Conservation (phyloP, 805 yeast species). For the Candida berthetii region DNA sequence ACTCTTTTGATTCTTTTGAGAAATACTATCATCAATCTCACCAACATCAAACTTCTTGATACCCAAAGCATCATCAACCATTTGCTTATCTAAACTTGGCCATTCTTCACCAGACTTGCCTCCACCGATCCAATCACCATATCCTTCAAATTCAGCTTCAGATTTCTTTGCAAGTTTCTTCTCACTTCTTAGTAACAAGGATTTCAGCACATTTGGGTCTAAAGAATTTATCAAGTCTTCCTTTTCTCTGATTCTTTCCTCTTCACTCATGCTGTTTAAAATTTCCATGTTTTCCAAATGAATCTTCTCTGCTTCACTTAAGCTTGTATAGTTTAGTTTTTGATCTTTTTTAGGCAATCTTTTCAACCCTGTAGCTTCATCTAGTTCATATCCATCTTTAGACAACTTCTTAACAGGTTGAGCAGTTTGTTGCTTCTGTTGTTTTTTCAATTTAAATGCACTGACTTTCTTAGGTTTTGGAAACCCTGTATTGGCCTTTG, state of each 20-base stretch:
- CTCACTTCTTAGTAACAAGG: constrained; percentile 51
- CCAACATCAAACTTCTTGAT: constrained; percentile 1
- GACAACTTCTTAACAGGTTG: constrained; percentile 90
- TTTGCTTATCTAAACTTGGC: constrained; percentile 12
- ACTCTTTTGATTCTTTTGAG: constrained; percentile 15
- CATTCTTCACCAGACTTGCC: constrained; percentile 16
- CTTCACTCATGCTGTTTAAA: constrained; percentile 55
- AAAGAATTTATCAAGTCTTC: constrained; percentile 60
- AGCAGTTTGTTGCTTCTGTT: constrained; percentile 91
- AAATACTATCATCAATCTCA: constrained; percentile 1
- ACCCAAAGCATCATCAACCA: constrained; percentile 15
- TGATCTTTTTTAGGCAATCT: constrained; percentile 84
- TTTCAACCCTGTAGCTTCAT: constrained; percentile 70
- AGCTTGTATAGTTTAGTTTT: constrained; percentile 37
- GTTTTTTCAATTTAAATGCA: constrained; percentile 88
- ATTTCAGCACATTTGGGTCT: constrained; percentile 62
- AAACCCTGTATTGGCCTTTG: constrained; percentile 80
- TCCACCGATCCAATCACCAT: constrained; percentile 25
- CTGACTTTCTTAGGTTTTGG: constrained; percentile 79
- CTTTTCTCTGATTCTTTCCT: constrained; percentile 57
- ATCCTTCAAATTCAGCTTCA: constrained; percentile 16
- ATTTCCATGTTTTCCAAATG: constrained; percentile 68
- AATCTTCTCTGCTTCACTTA: constrained; percentile 66
- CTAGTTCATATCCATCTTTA: constrained; percentile 90
- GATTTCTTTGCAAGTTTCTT: constrained; percentile 24